Percentiles rank a stretch among this genome's conserved stretches.
Evolutionary conservation across 306 rosid genomes (phyloP).

Genomic region (Albizia julibrissin): DNA sequence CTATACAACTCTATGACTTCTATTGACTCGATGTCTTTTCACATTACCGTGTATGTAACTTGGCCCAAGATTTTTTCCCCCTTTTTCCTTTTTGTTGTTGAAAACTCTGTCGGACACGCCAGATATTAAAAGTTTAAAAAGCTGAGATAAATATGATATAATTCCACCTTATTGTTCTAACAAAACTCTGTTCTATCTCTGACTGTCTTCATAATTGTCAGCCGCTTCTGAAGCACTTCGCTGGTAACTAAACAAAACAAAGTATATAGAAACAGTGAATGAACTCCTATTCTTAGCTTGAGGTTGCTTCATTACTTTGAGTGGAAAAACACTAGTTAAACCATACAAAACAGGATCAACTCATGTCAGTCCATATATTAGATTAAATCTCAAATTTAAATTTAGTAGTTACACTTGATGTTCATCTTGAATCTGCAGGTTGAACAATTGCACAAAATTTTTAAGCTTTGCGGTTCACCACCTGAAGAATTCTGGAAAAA

Average conservation of each 20-base stretch:
- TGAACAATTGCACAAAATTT: conserved; percentile 92
- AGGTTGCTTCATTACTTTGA: background rate
- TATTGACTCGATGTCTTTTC: background rate
- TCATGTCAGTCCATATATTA: background rate
- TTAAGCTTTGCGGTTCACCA: conserved; percentile 95
- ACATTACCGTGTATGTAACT: background rate
- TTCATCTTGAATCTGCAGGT: conserved; percentile 52
- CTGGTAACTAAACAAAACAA: background rate
- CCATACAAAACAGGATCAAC: background rate
- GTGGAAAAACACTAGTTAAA: background rate
- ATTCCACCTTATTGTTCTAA: background rate
- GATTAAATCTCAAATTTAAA: background rate
- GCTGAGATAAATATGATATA: background rate
- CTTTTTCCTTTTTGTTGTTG: background rate
- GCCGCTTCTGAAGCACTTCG: background rate
- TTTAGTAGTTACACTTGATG: conserved; percentile 14
- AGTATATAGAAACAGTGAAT: background rate
- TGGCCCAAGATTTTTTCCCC: background rate
- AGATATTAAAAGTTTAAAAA: background rate
- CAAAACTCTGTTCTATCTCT: background rate
- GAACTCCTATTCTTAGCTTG: conserved; percentile 2
- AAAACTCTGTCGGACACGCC: conserved; percentile 6
- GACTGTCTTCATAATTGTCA: background rate
- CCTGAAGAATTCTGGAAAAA: conserved; percentile 87
- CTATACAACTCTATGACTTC: background rate